Percentiles rank a stretch among this genome's conserved stretches.
Conservation (phyloP, 345 rosid species). For the Pugionium cornutum region DNA sequence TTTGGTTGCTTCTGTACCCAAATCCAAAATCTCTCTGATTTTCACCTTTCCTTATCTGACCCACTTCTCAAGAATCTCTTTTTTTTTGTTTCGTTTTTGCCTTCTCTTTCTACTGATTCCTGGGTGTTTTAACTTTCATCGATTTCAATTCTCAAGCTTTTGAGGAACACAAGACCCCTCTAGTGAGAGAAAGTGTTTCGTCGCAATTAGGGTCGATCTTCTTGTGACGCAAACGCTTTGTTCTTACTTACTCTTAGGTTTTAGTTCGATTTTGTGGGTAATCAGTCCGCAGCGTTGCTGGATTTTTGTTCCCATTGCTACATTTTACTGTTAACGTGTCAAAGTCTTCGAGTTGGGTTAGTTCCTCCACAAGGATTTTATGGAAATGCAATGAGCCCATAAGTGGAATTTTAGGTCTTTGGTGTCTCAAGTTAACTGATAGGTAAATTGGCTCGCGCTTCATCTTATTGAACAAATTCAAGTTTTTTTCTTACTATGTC, state of each 20-base stretch:
- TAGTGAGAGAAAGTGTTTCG: conserved; percentile 7
- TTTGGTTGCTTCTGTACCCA: conserved; percentile 24
- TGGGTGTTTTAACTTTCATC: conserved; percentile 18
- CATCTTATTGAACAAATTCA: background rate
- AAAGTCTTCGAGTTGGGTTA: background rate
- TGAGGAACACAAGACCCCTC: conserved; percentile 29
- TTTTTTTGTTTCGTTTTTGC: background rate
- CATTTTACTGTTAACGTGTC: conserved; percentile 12
- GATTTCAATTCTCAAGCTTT: conserved; percentile 15
- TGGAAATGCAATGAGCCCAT: conserved; percentile 5
- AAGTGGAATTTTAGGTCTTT: conserved; percentile 28
- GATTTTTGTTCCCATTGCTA: conserved; percentile 20
- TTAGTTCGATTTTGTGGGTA: background rate
- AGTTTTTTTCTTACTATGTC: conserved; percentile 12
- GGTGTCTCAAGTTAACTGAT: background rate
- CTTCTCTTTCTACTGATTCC: conserved; percentile 30
- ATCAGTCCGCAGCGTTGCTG: conserved; percentile 15
- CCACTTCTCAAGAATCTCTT: conserved; percentile 35
- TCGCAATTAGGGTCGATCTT: conserved; percentile 24
- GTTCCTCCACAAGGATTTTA: conserved; percentile 6
- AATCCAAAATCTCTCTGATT: conserved; percentile 27
- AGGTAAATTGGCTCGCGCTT: conserved; percentile 23
- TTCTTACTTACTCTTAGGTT: background rate
- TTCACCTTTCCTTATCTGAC: conserved; percentile 33
- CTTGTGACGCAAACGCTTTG: background rate